Percentiles rank a stretch among this genome's conserved stretches.
These are phyloP conservation scores for Takashimella tepidaria DNA, from an alignment of 1,284 basidiomycete genomes.

Conservation along the genomic window DNA sequence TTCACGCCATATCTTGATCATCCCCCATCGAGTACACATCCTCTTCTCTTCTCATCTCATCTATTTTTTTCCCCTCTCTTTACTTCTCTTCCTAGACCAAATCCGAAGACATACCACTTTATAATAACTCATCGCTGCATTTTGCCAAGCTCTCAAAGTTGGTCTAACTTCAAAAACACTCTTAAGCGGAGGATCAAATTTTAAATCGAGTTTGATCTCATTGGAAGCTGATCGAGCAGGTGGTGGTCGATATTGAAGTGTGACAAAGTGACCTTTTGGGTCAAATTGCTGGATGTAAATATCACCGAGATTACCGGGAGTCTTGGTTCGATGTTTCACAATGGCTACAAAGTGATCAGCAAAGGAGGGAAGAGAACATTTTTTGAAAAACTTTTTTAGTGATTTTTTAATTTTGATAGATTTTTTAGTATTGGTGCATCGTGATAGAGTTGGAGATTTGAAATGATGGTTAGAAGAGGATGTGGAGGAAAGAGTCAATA, in stretches of 20 bases:
- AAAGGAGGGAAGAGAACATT: too few relatives aligned
- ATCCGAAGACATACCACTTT: constrained; percentile 16
- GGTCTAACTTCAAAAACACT: constrained; percentile 12
- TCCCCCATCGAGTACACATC: neutral
- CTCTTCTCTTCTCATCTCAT: too few relatives aligned
- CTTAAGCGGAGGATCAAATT: constrained; percentile 24
- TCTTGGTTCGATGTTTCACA: constrained; percentile 20
- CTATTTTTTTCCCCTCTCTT: too few relatives aligned
- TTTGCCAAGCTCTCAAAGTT: constrained; percentile 12
- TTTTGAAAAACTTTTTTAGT: too few relatives aligned
- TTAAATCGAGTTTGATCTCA: constrained; percentile 15
- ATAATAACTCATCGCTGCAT: constrained; percentile 18
- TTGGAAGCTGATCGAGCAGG: constrained; percentile 10
- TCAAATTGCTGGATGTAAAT: constrained; percentile 24
- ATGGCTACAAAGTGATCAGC: constrained; percentile 21
- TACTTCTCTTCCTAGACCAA: neutral
- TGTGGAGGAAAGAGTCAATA: neutral
- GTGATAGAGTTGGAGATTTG: neutral
- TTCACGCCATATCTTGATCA: neutral
- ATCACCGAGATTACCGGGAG: constrained; percentile 28
- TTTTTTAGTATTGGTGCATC: too few relatives aligned
- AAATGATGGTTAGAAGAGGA: neutral
- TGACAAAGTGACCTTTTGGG: constrained; percentile 10
- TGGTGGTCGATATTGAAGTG: constrained; percentile 25
- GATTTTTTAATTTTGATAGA: too few relatives aligned